Evolutionary conservation across 1,139 yeast species (phyloP).

Genomic region (Ogataea hybrid): DNA sequence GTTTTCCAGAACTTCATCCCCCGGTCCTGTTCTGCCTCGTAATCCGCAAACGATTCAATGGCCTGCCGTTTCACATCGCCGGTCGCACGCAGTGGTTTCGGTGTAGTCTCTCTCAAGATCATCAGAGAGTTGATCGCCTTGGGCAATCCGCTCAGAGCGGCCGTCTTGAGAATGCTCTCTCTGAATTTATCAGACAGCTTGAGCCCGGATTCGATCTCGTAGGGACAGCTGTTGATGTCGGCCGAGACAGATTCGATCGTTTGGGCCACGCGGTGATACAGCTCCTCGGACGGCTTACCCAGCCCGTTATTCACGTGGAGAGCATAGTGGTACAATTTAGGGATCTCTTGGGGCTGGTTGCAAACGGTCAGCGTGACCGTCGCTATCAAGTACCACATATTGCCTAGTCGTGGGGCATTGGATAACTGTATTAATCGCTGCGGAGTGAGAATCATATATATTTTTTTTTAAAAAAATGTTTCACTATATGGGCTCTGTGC

Average conservation of each 20-base stretch:
- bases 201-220: slow-evolving; percentile 2
- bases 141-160: slow-evolving; percentile 82
- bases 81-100: slow-evolving; percentile 39
- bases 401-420: slow-evolving; percentile 33
- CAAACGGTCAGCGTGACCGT: slow-evolving; percentile 82
- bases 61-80: slow-evolving; percentile 11
- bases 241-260: slow-evolving; percentile 2
- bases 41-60: slow-evolving; percentile 18
- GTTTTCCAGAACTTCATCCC: slow-evolving; percentile 74
- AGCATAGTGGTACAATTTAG: slow-evolving; percentile 72
- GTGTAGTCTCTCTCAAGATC: slow-evolving; percentile 64
- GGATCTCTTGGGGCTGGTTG: slow-evolving; percentile 79
- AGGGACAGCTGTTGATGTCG: slow-evolving; percentile 14
- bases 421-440: slow-evolving; percentile 59
- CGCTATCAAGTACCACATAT: slow-evolving; percentile 72
- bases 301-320: slow-evolving; percentile 36
- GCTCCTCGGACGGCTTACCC: slow-evolving; percentile 29
- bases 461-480: background rate
- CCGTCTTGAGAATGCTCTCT: slow-evolving; percentile 73
- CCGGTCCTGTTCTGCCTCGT: slow-evolving; percentile 34
- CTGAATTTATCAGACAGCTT: slow-evolving; percentile 57
- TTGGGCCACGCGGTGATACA: slow-evolving; percentile 14
- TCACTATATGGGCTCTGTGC: too few species aligned
- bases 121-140: slow-evolving; percentile 78
- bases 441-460: slow-evolving; percentile 49